Percentiles rank a stretch among this genome's conserved stretches.
Evolutionary conservation across 192 early-diverging fungal genomes (phyloP).

Genomic region (Dissophora ornata): DNA sequence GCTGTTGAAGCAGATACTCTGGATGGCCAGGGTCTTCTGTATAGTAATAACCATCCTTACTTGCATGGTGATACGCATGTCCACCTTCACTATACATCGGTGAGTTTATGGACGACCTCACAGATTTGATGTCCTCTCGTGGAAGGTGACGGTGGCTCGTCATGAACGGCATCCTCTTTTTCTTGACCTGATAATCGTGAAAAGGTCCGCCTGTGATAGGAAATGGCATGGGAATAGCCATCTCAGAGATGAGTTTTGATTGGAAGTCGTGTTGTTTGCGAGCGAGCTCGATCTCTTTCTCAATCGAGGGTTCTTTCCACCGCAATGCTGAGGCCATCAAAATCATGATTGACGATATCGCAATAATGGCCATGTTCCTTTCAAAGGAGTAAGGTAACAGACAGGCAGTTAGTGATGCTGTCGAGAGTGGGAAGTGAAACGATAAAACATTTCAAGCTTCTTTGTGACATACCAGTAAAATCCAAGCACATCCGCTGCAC

Average conservation of each 20-base stretch:
- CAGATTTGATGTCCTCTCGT: neutral
- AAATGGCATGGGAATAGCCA: conserved; percentile 47
- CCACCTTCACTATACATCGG: conserved; percentile 16
- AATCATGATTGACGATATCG: conserved; percentile 55
- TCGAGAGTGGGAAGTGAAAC: no score
- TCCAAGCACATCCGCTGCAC: conserved; percentile 59
- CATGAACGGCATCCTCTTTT: conserved; percentile 35
- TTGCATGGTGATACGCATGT: conserved; percentile 7
- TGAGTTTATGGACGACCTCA: neutral
- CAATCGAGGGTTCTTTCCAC: conserved; percentile 52
- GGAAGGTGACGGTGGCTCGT: conserved; percentile 20
- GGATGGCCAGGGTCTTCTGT: conserved; percentile 7
- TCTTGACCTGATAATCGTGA: conserved; percentile 36
- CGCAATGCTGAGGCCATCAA: conserved; percentile 54
- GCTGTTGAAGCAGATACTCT: neutral
- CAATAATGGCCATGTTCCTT: conserved; percentile 66
- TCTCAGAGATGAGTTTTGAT: conserved; percentile 44
- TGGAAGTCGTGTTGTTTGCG: conserved; percentile 48
- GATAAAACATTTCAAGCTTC: neutral
- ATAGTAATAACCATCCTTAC: conserved; percentile 4
- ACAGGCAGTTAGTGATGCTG: no score
- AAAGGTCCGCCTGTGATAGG: conserved; percentile 43
- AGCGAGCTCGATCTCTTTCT: conserved; percentile 38
- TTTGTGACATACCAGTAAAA: conserved; percentile 55
- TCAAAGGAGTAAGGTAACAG: neutral